phyloP scores from a whole-genome alignment of 2,329 filamentous ascomycete genomes.

The Tympanopsis confertula region DNA sequence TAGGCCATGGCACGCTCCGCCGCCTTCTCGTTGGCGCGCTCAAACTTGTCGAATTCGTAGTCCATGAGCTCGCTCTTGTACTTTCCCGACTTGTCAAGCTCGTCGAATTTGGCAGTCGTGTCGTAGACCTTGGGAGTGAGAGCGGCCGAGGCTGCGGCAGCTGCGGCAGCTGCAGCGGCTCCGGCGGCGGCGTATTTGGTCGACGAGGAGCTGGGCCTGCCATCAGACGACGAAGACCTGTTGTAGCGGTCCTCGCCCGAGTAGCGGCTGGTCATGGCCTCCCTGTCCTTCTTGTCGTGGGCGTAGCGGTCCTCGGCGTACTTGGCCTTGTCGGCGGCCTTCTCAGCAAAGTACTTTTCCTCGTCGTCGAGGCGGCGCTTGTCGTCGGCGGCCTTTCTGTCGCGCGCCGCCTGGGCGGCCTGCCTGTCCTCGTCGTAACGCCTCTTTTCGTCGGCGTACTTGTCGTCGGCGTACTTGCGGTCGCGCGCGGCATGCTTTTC shows the following conservation, averaged over 20 bases:
- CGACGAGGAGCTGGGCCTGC: background rate
- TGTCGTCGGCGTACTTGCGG: background rate
- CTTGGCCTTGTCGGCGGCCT: background rate
- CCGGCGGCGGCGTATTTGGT: background rate
- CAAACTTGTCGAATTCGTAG: background rate
- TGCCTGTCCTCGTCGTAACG: too few species aligned
- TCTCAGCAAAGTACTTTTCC: too few species aligned
- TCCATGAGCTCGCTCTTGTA: background rate
- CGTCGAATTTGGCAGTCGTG: background rate
- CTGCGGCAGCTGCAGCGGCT: background rate
- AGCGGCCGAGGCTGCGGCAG: background rate
- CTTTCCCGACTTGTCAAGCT: background rate
- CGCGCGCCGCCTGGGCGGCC: background rate
- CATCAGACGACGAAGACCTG: background rate
- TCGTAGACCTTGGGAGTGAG: background rate
- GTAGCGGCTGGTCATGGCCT: too few species aligned
- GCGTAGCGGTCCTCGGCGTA: background rate
- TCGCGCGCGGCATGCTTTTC: background rate
- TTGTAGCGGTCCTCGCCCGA: too few species aligned
- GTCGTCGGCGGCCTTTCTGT: background rate
- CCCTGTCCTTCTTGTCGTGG: too few species aligned
- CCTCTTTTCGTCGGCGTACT: background rate
- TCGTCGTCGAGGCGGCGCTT: too few species aligned
- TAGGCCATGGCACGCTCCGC: background rate
- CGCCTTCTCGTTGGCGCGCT: too few species aligned